These are phyloP conservation scores for Saccharomyces hybrid DNA, from an alignment of 1,139 yeast species.

Conservation along the genomic window DNA sequence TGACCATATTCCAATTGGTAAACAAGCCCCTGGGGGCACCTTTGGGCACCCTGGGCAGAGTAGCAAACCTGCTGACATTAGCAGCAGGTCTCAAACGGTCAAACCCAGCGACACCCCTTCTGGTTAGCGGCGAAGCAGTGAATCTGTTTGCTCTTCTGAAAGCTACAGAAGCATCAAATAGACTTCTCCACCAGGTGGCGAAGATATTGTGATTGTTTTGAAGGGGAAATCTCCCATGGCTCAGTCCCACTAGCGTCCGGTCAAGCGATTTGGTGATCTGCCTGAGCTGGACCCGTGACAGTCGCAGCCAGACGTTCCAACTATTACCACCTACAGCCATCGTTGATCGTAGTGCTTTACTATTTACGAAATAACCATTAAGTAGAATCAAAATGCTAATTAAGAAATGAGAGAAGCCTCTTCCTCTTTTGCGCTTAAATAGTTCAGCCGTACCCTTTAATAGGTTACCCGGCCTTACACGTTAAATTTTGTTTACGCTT, in stretches of 20 bases:
- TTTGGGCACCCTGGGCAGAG: conserved; percentile 9
- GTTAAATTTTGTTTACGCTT: neutral
- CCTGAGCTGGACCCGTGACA: neutral
- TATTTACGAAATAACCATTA: neutral
- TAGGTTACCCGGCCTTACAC: neutral
- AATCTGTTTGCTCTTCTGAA: neutral
- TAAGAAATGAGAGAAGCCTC: neutral
- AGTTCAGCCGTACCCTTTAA: neutral
- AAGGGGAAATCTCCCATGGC: conserved; percentile 5
- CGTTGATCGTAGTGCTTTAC: neutral
- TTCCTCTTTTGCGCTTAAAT: neutral
- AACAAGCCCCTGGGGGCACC: conserved; percentile 17
- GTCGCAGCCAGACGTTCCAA: neutral
- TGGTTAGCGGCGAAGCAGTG: neutral
- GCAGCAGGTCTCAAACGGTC: neutral
- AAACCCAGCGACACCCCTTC: neutral
- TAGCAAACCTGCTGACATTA: conserved; percentile 2
- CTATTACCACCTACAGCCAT: neutral
- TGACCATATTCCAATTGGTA: conserved; percentile 17
- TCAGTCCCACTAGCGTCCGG: neutral
- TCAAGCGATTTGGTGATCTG: neutral
- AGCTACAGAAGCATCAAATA: neutral
- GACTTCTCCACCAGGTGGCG: neutral
- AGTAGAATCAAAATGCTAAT: neutral
- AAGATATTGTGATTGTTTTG: neutral